A percentile compares a stretch with the other conserved stretches of the same genome.
These are phyloP conservation scores for Ceriops decandra DNA, from an alignment of 345 rosid genomes.

Conservation along the genomic window DNA sequence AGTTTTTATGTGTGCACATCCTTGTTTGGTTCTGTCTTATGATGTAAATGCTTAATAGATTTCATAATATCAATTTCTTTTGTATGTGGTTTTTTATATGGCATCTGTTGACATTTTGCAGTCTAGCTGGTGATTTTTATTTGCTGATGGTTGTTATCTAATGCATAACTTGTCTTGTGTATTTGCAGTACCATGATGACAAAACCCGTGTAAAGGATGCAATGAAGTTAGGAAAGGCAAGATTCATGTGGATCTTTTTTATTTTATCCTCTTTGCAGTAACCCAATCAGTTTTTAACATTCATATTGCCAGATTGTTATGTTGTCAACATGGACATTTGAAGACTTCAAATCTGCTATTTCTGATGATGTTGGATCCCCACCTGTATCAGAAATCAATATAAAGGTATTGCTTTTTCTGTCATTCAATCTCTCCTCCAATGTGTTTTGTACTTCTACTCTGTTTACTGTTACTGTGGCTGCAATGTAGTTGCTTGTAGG, in stretches of 20 bases:
- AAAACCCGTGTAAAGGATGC: conserved; percentile 69
- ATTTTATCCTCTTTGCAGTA: neutral
- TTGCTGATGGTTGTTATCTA: neutral
- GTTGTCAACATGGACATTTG: conserved; percentile 60
- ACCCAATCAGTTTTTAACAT: conserved; percentile 10
- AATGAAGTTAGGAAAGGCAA: conserved; percentile 74
- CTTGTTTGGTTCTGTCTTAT: no score
- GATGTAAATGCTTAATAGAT: no score
- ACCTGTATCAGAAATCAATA: conserved; percentile 63
- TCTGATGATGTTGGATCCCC: conserved; percentile 47
- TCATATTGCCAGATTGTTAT: conserved; percentile 46
- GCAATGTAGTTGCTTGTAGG: no score
- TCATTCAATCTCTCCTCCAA: neutral
- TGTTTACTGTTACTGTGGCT: no score
- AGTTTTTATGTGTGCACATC: no score
- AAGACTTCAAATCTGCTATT: conserved; percentile 68
- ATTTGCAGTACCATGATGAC: conserved; percentile 78
- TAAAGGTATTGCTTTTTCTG: conserved; percentile 50
- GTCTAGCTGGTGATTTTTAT: no score
- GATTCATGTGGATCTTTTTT: neutral
- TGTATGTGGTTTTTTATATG: no score
- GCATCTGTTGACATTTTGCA: no score
- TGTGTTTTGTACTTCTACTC: no score
- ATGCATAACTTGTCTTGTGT: neutral
- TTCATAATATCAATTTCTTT: no score